A percentile compares a stretch with the other conserved stretches of the same genome.
These are phyloP conservation scores for Phytophthora idaei DNA, from an alignment of 352 stramenopile genomes.

Conservation along the genomic window DNA sequence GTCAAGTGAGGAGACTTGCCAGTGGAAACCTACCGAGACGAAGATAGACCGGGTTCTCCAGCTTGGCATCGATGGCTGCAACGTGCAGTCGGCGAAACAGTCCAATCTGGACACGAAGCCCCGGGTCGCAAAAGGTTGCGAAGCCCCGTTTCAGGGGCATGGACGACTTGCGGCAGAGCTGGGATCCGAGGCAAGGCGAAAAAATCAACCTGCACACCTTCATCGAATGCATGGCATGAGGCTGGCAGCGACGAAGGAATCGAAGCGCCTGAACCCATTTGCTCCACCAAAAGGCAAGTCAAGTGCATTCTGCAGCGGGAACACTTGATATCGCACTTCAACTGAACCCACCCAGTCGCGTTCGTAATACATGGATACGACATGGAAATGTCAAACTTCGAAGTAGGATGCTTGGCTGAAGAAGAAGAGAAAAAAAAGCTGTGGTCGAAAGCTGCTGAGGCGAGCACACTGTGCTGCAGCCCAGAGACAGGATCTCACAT, in stretches of 20 bases:
- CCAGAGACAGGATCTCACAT: conserved; percentile 7
- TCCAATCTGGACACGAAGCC: conserved; percentile 7
- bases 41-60: not conserved
- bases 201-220: conserved; percentile 8
- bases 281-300: conserved; percentile 4
- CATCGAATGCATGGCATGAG: not conserved
- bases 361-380: not conserved
- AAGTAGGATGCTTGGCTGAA: not conserved
- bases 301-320: conserved; percentile 3
- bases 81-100: conserved; percentile 20
- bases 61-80: conserved; percentile 8
- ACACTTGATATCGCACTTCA: conserved; percentile 22
- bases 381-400: not conserved
- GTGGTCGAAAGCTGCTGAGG: not conserved
- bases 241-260: not conserved
- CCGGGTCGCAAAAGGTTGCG: conserved; percentile 1
- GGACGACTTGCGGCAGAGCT: not conserved
- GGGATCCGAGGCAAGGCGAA: conserved; percentile 2
- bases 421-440: not conserved
- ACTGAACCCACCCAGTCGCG: conserved; percentile 6
- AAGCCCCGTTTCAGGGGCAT: not conserved
- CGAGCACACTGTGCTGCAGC: too few relatives aligned
- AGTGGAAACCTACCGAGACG: not conserved
- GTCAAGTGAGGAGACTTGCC: not conserved
- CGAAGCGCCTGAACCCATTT: conserved; percentile 7